Evolutionary conservation across 1,284 basidiomycete species (phyloP).

Genomic region (Trichosporon sp.): DNA sequence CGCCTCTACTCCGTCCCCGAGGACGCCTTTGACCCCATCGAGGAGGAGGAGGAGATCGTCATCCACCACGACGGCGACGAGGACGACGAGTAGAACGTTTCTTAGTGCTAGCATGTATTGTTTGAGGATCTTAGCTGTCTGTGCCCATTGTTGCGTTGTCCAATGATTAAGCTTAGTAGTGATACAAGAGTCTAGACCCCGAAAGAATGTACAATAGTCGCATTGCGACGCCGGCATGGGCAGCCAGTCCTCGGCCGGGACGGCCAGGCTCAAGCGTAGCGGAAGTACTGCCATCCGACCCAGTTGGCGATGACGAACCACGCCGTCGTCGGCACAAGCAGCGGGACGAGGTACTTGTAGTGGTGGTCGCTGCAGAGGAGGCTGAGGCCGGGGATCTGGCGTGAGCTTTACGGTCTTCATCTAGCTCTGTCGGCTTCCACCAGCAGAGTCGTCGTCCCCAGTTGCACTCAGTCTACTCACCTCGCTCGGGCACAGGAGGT

Average conservation of each 20-base stretch:
- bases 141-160: background rate
- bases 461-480: slow-evolving; percentile 1
- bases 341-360: slow-evolving; percentile 79
- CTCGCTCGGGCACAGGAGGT: slow-evolving; percentile 13
- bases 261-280: slow-evolving; percentile 57
- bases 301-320: slow-evolving; percentile 94
- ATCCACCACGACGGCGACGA: slow-evolving; percentile 25
- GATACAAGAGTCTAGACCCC: background rate
- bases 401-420: background rate
- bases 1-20: slow-evolving; percentile 87
- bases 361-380: slow-evolving; percentile 59
- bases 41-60: slow-evolving; percentile 66
- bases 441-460: no score
- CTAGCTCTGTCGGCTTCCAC: no score
- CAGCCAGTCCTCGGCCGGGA: no score
- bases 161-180: background rate
- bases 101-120: slow-evolving; percentile 14
- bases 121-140: background rate
- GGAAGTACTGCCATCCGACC: slow-evolving; percentile 93
- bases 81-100: slow-evolving; percentile 23
- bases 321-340: slow-evolving; percentile 72
- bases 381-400: slow-evolving; percentile 7
- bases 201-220: background rate
- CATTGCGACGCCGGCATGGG: background rate
- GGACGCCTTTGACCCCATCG: slow-evolving; percentile 76